Conservation (phyloP, 192 early-diverging fungal species). For the Dimargaris verticillata region DNA sequence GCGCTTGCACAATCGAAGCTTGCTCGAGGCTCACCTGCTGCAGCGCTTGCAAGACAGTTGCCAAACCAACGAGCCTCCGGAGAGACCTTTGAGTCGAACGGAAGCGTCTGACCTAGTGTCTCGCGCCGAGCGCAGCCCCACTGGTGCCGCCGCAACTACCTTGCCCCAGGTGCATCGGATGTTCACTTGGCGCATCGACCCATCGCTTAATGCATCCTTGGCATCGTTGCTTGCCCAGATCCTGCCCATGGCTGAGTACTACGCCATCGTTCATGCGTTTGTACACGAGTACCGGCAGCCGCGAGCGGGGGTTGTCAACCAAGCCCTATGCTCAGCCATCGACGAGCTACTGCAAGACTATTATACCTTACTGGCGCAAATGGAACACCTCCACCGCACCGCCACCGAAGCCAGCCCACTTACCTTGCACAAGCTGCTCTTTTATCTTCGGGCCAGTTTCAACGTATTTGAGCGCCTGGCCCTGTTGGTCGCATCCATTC, state of each 20-base stretch:
- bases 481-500: slow-evolving; percentile 30
- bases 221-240: slow-evolving; percentile 58
- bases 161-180: not conserved
- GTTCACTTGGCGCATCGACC: slow-evolving; percentile 9
- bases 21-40: not conserved
- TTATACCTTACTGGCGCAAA: slow-evolving; percentile 61
- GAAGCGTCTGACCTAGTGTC: not conserved
- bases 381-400: slow-evolving; percentile 68
- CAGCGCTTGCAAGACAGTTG: not conserved
- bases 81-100: not conserved
- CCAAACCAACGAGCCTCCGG: not conserved
- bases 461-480: slow-evolving; percentile 34
- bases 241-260: slow-evolving; percentile 60
- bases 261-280: slow-evolving; percentile 60
- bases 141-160: not conserved
- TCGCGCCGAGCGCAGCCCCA: not conserved
- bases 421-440: slow-evolving; percentile 85
- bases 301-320: slow-evolving; percentile 70
- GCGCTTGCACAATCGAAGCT: not conserved
- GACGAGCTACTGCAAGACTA: slow-evolving; percentile 66
- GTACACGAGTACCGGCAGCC: slow-evolving; percentile 51
- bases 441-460: slow-evolving; percentile 66
- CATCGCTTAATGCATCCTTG: slow-evolving; percentile 39
- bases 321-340: slow-evolving; percentile 80
- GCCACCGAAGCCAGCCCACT: slow-evolving; percentile 37